phyloP scores from a whole-genome alignment of 306 rosid genomes.

The Cicer yamashitae region DNA sequence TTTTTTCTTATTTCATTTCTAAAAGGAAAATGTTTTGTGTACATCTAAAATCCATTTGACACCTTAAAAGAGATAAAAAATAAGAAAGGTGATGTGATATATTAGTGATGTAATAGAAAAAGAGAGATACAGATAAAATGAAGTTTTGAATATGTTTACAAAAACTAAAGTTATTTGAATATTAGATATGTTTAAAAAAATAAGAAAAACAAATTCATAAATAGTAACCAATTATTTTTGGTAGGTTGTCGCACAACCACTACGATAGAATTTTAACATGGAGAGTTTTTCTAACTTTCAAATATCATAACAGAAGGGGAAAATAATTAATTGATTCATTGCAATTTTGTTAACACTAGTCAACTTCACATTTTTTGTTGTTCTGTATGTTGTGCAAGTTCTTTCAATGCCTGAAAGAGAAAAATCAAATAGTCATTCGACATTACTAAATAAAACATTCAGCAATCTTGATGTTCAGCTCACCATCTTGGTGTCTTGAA shows the following conservation, averaged over 20 bases:
- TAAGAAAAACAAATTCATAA: neutral
- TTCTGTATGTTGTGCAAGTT: conserved; percentile 47
- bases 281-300: neutral
- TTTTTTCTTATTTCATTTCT: too few species aligned
- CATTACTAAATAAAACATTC: conserved; percentile 1
- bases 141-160: too few species aligned
- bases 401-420: conserved; percentile 66
- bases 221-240: neutral
- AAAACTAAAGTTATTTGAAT: too few species aligned
- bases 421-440: conserved; percentile 17
- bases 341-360: conserved; percentile 9
- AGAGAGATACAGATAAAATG: too few species aligned
- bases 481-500: conserved; percentile 70
- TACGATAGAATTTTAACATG: neutral
- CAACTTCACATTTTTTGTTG: conserved; percentile 42
- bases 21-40: too few species aligned
- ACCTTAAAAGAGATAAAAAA: too few species aligned
- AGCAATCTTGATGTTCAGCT: conserved; percentile 34
- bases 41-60: too few species aligned
- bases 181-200: too few species aligned
- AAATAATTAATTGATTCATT: neutral
- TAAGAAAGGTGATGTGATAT: too few species aligned
- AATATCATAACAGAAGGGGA: neutral
- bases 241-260: neutral
- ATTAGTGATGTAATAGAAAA: too few species aligned